Conservation (phyloP, 345 rosid genomes). For the rapeseed (Brassica napus) region DNA sequence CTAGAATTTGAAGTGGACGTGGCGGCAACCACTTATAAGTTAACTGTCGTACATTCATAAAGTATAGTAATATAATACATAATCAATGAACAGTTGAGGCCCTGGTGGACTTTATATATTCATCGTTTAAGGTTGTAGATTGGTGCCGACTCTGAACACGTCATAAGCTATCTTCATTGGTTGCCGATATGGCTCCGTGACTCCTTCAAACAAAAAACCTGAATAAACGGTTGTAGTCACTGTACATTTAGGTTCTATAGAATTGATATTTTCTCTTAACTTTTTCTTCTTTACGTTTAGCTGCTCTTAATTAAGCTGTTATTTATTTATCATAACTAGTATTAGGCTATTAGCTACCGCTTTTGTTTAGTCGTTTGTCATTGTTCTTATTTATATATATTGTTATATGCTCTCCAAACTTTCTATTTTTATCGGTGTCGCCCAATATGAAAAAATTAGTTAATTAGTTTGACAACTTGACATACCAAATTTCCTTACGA, state of each 20-base stretch:
- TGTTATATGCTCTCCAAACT: not conserved
- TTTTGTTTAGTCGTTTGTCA: not conserved
- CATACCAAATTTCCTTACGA: not conserved
- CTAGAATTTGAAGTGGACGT: conserved; percentile 19
- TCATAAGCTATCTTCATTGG: conserved; percentile 10
- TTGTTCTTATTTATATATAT: not conserved
- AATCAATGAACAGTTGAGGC: not conserved
- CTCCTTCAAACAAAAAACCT: not conserved
- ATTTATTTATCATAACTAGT: not conserved
- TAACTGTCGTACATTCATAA: not conserved
- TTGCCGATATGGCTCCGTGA: not conserved
- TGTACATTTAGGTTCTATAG: not conserved
- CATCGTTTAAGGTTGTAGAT: not conserved
- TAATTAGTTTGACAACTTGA: not conserved
- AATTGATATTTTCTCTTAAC: not conserved
- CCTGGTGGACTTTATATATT: not conserved
- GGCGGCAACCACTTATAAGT: conserved; percentile 23
- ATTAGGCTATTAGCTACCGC: not conserved
- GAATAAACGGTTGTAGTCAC: not conserved
- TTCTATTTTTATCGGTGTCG: not conserved
- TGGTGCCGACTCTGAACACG: conserved; percentile 3
- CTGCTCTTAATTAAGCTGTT: not conserved
- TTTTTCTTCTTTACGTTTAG: not conserved
- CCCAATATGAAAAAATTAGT: not conserved
- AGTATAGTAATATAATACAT: not conserved